These are phyloP conservation scores for Pseudognaphalium luteoalbum DNA, from an alignment of 129 eudicot species.

Conservation along the genomic window DNA sequence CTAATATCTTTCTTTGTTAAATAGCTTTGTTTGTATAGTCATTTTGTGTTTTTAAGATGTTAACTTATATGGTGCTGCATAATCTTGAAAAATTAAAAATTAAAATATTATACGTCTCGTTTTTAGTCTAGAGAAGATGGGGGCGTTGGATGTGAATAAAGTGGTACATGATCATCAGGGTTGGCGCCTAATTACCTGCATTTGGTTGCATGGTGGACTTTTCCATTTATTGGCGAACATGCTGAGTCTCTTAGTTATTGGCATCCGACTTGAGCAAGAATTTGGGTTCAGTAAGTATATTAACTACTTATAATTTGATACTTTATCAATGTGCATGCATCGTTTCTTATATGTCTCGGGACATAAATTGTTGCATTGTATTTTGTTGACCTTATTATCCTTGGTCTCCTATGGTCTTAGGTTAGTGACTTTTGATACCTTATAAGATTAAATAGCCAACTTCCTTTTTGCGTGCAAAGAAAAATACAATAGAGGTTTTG, in stretches of 20 bases:
- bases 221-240: constrained; percentile 84
- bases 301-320: background rate
- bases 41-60: background rate
- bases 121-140: constrained; percentile 82
- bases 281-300: constrained; percentile 78
- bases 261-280: constrained; percentile 92
- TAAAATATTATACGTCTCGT: background rate
- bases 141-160: constrained; percentile 80
- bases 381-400: background rate
- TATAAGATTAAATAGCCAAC: background rate
- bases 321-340: background rate
- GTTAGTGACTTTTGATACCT: background rate
- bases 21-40: background rate
- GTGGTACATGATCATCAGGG: constrained; percentile 74
- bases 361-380: too few species aligned
- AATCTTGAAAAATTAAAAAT: background rate
- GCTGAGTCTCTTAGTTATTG: constrained; percentile 82
- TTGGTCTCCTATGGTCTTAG: background rate
- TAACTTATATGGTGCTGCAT: background rate
- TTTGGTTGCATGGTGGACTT: constrained; percentile 97
- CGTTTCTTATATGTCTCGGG: too few species aligned
- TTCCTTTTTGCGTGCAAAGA: background rate
- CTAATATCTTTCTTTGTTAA: constrained; percentile 6
- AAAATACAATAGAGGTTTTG: too few species aligned
- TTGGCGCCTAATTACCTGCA: constrained; percentile 85